Conservation (phyloP, 2,329 filamentous ascomycete genomes). For the Verticillium albo-atrum region DNA sequence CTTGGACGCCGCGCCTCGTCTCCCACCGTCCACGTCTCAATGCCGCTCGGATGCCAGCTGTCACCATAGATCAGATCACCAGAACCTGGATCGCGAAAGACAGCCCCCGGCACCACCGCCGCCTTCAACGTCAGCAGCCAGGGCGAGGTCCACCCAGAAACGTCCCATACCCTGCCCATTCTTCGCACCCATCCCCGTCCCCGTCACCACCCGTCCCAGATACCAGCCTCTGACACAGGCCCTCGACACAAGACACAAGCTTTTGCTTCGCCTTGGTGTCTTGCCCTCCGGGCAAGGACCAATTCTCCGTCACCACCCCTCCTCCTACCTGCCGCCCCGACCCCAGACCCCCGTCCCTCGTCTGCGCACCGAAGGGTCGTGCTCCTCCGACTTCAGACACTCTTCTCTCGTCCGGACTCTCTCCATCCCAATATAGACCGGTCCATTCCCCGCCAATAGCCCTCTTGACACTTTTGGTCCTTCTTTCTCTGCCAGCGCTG, state of each 20-base stretch:
- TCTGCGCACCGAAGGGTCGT: not conserved
- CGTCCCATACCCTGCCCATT: conserved; percentile 32
- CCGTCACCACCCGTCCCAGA: conserved; percentile 27
- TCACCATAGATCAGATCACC: conserved; percentile 46
- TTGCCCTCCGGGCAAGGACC: conserved; percentile 32
- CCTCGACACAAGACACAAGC: conserved; percentile 9
- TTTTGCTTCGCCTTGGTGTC: conserved; percentile 22
- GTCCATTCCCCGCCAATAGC: not conserved
- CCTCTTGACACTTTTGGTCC: not conserved
- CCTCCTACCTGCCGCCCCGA: conserved; percentile 9
- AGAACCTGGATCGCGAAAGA: conserved; percentile 42
- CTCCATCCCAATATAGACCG: not conserved
- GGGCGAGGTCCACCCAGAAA: conserved; percentile 25
- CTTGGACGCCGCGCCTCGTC: not conserved
- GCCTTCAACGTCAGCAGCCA: not conserved
- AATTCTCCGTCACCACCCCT: conserved; percentile 4
- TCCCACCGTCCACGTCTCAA: conserved; percentile 23
- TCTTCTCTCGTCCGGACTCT: conserved; percentile 7
- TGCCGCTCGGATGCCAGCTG: conserved; percentile 51
- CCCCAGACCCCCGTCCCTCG: not conserved
- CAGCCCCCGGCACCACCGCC: conserved; percentile 29
- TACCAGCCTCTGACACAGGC: not conserved
- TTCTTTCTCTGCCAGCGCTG: conserved; percentile 32
- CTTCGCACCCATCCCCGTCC: conserved; percentile 12
- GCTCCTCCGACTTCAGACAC: not conserved